Evolutionary conservation across 176 grass and related monocot species (phyloP), one percentile per base, ranked within the genome.

Genomic region (Cocos nucifera): DNA sequence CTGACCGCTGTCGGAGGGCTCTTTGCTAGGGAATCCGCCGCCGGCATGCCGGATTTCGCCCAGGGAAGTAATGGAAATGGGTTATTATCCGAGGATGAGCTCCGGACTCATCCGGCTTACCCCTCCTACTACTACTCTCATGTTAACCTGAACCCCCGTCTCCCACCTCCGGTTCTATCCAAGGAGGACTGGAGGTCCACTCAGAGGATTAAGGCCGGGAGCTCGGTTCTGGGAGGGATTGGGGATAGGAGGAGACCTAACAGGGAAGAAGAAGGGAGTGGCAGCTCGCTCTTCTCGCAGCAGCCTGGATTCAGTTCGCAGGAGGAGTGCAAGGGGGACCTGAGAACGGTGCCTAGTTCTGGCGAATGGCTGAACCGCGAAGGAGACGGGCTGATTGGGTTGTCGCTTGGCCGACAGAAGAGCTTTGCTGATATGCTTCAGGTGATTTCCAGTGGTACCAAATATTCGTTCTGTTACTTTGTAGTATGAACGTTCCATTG

Each of bases 131-230:
- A 95, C 63, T 95, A 89, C 77, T 86, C 90, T 22, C 90, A 89
- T 59, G 90, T 73, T 22, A 95, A 95, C 69, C 86, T 95, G 27
- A 95, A 95, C 77, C 90, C 90, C 14, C 61, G 90, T 66, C 73
- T 95, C 49, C 86, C 90, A 5, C 90, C 90, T 32, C 90, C 90
- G n/a, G 77, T 81, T 22, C 83, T 95, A 10, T 89, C 90, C 17
- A 95, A 89, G 70, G 90, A 95, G 77, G 90, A 95, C 64, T 95
- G 86, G 86, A 67, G 86, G 68, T 89, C 86, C 27, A 86, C 86
- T 12, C 86, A 95, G 30, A 82, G 83, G 60, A 63, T 95, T 63
- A 83, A 95, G 61, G 66, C 69, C 1, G 82, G 79, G 4, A 65
- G 28, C 49, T 72, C 79, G 4, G 81, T 75, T 16, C 61, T 79